Evolutionary conservation across 2,329 filamentous ascomycete species (phyloP), one percentile per base, ranked within the genome.

Genomic region (Paramyrothecium roridum): DNA sequence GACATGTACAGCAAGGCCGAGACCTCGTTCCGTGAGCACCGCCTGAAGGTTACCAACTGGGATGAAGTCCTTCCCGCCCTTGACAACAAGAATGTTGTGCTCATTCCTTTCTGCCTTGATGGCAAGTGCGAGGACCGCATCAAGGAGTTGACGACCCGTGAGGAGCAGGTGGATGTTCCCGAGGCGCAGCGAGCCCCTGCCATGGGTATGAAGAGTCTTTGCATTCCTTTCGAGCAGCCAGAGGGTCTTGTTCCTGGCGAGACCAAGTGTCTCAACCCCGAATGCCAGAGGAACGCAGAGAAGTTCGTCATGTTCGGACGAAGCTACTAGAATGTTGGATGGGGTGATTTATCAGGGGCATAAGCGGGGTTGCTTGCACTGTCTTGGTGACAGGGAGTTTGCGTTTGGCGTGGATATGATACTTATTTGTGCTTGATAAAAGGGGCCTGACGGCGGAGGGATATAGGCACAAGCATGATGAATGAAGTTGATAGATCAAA

Each of bases 291-390:
- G 60, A 76, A 85, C 52, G 93, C 93, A 19, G 85, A 93, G 80
- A 84, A 88, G 67, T 98, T 91, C 89, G 90, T 90, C 73, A 89
- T 97, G 87, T 98, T 97, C 74, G 93, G 93, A 67, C 82, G 89
- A 76, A 88, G 81, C 69, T 86, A 85, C 69, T 85, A 80, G 16
- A 43, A 16, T 16, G 13, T 43, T 13, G n/a, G n/a, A 6, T 43
- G 13, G 17, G 40, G 40, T 4, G 40, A 45, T 45, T 45, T 45
- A 33, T 21, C 20, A 26, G 23, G 30, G 21, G 33, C n/a, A 13
- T 30, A 7, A 2, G 48, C 33, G 26, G 54, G 40, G 54, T 48
- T 52, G 26, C 26, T 30, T 37, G 47, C 33, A n/a, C 23, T 30
- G 57, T 58, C 54, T 57, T 57, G 61, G 57, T 64, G 62, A 56